A percentile compares a stretch with the other conserved stretches of the same genome.
Conservation (phyloP, 257 asterid species). For the Solanum pimpinellifolium region DNA sequence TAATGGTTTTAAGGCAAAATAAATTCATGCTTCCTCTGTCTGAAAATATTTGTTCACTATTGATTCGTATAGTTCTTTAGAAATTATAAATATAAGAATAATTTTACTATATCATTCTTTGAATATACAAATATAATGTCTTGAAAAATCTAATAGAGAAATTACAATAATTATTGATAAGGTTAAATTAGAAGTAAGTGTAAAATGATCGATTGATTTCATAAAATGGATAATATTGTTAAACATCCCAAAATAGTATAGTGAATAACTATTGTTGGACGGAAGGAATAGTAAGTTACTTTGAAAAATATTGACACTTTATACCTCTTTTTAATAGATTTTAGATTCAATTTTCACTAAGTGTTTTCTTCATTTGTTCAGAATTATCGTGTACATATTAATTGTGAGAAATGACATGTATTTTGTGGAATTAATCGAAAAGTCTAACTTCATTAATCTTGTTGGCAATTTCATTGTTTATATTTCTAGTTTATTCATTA, state of each 20-base stretch:
- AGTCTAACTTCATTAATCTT: neutral
- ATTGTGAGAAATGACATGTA: no score
- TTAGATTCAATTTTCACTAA: no score
- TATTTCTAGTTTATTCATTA: no score
- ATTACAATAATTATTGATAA: no score
- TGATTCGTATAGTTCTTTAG: no score
- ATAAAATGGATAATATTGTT: neutral
- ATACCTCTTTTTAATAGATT: neutral
- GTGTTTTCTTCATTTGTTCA: no score
- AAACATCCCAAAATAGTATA: neutral
- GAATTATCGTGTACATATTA: rapidly evolving
- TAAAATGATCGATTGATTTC: neutral
- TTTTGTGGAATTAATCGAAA: rapidly evolving
- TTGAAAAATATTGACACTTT: neutral
- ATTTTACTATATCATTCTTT: no score
- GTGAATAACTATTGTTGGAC: no score
- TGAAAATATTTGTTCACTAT: no score
- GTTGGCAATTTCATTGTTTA: neutral
- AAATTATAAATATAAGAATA: no score
- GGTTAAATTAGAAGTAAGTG: neutral
- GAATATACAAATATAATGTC: neutral
- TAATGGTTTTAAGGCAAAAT: neutral
- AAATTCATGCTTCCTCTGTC: neutral
- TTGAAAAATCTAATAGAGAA: no score
- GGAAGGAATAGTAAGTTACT: neutral